These are phyloP conservation scores for Ustilago bromivora DNA, from an alignment of 1,284 basidiomycete genomes.

Conservation along the genomic window DNA sequence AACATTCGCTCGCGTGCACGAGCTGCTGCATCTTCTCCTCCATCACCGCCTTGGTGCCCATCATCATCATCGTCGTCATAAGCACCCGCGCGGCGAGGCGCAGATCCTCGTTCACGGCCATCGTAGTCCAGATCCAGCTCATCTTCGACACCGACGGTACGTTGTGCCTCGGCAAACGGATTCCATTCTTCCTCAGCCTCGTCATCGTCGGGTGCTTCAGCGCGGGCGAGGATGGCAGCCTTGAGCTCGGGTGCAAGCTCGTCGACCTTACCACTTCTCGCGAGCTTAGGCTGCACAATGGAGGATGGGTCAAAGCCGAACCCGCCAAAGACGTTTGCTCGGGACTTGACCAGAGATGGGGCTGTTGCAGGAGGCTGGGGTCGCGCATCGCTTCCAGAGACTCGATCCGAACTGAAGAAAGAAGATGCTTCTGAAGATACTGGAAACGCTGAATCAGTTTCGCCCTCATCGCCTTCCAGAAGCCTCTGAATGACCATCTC, in stretches of 20 bases:
- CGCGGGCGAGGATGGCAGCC: conserved; percentile 51
- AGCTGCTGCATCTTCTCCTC: conserved; percentile 11
- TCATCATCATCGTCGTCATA: conserved; percentile 22
- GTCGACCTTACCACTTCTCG: conserved; percentile 22
- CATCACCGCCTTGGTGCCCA: conserved; percentile 12
- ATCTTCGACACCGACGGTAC: conserved; percentile 50
- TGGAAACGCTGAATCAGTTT: conserved; percentile 3
- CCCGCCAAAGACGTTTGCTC: conserved; percentile 51
- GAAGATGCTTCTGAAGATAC: not conserved
- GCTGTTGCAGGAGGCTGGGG: conserved; percentile 6
- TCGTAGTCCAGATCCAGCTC: conserved; percentile 52
- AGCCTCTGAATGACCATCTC: conserved; percentile 49
- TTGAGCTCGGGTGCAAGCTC: conserved; percentile 48
- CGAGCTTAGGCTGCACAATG: conserved; percentile 23
- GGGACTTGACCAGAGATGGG: conserved; percentile 34
- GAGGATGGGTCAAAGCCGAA: conserved; percentile 33
- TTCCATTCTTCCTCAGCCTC: conserved; percentile 56
- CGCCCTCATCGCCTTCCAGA: conserved; percentile 47
- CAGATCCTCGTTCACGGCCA: conserved; percentile 25
- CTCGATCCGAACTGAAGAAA: not conserved
- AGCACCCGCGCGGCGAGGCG: conserved; percentile 1
- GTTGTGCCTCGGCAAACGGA: conserved; percentile 30
- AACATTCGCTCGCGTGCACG: conserved; percentile 38
- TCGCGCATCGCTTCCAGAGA: not conserved
- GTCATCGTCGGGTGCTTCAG: conserved; percentile 50